Evolutionary conservation across 1,139 yeast genomes (phyloP), one percentile per base, ranked within the genome.

Genomic region (Hansenula anomala): DNA sequence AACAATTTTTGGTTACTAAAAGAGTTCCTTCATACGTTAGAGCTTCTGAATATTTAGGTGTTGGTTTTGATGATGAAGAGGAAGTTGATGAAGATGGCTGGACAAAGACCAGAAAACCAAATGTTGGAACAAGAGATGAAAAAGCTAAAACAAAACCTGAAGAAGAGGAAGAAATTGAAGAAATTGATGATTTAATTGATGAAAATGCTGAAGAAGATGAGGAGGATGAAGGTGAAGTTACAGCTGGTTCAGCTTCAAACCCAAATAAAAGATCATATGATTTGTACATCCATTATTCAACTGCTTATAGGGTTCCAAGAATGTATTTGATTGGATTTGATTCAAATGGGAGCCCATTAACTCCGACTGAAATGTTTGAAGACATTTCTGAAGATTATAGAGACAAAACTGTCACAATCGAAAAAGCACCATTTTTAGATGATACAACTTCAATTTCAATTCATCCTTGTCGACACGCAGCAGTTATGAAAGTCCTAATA

Each of bases 401-500:
- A 55, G 90, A 90, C 56, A 92, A 92, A 63, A 94, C 99, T 0
- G 98, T 94, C 24, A 92, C 99, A 1, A 90, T 92, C 46, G 99
- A 92, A 61, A 79, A 77, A 47, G 80, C 95, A 8, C 98, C 98
- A 5, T 90, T 90, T 52, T 71, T 81, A 40, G 77, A 75, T 39
- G 79, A 80, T 55, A 76, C 92, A 28, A 85, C 94, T 0, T 74
- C 94, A 17, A 90, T 94, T 8, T 87, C 96, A 9, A 90, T 92
- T 38, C 99, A 92, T 58, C 99, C 99, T 1, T 92, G 99, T 60
- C 81, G 83, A 49, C 99, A 92, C 59, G 89, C 97, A 5, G 79
- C 85, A 32, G 98, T 92, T 17, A 92, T 92, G 98, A 80, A 80
- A 52, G 84, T 88, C 30, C 67, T 92, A 46, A 78, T 92, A 74